Conservation (phyloP, 352 stramenopile genomes). For the Thraustochytrium striatum region DNA sequence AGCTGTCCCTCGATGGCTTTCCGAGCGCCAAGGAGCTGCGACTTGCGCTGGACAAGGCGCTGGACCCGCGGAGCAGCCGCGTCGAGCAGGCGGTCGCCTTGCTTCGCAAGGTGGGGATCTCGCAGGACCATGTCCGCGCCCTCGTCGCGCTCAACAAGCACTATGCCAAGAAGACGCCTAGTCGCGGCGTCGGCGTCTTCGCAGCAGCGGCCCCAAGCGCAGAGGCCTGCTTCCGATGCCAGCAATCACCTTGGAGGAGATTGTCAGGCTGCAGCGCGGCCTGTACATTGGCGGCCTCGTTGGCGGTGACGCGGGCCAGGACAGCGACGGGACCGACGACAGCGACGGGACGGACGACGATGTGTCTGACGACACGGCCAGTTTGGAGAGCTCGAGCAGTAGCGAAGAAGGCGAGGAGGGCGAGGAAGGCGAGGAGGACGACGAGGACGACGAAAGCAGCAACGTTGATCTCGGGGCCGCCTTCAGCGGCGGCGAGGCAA, state of each 20-base stretch:
- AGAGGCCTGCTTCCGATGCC: not conserved
- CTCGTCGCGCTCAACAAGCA: conserved; percentile 2
- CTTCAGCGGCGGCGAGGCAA: not conserved
- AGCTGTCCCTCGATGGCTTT: not conserved
- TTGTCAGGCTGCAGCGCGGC: conserved; percentile 2
- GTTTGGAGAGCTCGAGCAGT: not conserved
- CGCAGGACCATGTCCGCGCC: not conserved
- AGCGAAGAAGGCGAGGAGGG: not conserved
- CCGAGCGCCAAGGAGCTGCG: not conserved
- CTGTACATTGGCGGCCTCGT: conserved; percentile 41
- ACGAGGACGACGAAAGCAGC: conserved; percentile 1
- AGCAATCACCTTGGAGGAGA: conserved; percentile 5
- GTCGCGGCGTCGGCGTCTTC: not conserved
- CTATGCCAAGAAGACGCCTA: not conserved
- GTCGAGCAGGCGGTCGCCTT: conserved; percentile 6
- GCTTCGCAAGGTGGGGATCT: conserved; percentile 2
- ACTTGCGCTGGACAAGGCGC: not conserved
- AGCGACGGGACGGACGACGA: not conserved
- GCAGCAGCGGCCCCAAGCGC: not conserved
- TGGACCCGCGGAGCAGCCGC: no score
- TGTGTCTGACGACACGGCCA: no score
- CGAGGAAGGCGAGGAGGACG: not conserved
- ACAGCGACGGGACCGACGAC: not conserved
- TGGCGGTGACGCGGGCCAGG: not conserved
- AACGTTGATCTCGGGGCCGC: no score